A percentile compares a stretch with the other conserved stretches of the same genome.
Evolutionary conservation across 2,329 filamentous ascomycete species (phyloP).

Genomic region (Cercospora sp.): DNA sequence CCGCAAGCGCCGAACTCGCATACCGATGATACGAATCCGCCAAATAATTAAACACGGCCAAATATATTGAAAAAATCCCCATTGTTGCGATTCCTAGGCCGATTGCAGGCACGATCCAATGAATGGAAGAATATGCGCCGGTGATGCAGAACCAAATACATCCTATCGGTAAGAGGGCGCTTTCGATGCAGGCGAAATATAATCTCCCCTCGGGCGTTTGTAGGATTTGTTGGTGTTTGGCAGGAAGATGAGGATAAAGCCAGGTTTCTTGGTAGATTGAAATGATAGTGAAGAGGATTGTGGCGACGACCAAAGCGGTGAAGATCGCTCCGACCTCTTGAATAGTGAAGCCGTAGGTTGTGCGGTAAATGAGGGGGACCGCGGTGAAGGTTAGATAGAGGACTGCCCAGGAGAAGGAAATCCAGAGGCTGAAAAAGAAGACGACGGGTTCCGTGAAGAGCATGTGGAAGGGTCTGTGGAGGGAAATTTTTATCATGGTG

Average conservation of each 20-base stretch:
- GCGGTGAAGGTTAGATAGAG: slow-evolving; percentile 83
- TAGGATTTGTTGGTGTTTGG: slow-evolving; percentile 42
- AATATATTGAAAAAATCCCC: slow-evolving; percentile 82
- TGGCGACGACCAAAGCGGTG: slow-evolving; percentile 64
- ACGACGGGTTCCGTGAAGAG: slow-evolving; percentile 76
- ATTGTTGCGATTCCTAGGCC: slow-evolving; percentile 75
- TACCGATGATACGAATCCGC: slow-evolving; percentile 85
- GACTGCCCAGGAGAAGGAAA: slow-evolving; percentile 84
- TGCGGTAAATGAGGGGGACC: slow-evolving; percentile 73
- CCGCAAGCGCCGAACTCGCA: slow-evolving; percentile 80
- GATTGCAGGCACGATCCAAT: slow-evolving; percentile 71
- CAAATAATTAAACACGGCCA: slow-evolving; percentile 90
- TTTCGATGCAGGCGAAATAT: slow-evolving; percentile 79
- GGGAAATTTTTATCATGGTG: slow-evolving; percentile 71
- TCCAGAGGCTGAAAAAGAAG: slow-evolving; percentile 87
- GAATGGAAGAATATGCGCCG: slow-evolving; percentile 56
- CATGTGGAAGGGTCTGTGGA: slow-evolving; percentile 76
- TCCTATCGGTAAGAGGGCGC: slow-evolving; percentile 72
- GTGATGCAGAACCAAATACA: slow-evolving; percentile 81
- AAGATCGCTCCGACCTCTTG: slow-evolving; percentile 73
- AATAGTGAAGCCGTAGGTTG: slow-evolving; percentile 66
- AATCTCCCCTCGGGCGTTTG: slow-evolving; percentile 71
- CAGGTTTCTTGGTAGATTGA: slow-evolving; percentile 49
- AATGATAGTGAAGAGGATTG: slow-evolving; percentile 72
- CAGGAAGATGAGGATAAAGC: slow-evolving; percentile 24